These are phyloP conservation scores for Xerocomus spinulosus DNA, from an alignment of 768 basidiomycete species.

Conservation along the genomic window DNA sequence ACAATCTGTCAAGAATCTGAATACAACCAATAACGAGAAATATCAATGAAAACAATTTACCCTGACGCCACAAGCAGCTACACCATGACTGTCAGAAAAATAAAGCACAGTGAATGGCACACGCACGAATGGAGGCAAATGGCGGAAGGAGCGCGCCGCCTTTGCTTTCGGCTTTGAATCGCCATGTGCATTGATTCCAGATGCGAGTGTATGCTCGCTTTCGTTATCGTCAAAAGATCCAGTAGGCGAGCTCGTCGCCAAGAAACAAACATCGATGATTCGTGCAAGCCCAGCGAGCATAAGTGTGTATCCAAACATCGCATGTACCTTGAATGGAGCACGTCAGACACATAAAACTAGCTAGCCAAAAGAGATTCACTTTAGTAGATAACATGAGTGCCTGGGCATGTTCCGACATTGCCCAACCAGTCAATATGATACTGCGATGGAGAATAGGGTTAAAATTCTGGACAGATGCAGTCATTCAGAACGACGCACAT, in stretches of 20 bases:
- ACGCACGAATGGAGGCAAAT: conserved; percentile 86
- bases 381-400: conserved; percentile 79
- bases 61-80: conserved; percentile 72
- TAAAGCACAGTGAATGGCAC: background rate
- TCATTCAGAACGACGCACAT: conserved; percentile 49
- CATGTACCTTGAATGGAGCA: conserved; percentile 56
- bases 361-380: conserved; percentile 34
- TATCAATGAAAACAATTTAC: conserved; percentile 33
- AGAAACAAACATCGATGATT: conserved; percentile 81
- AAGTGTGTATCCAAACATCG: conserved; percentile 78
- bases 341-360: background rate
- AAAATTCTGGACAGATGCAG: background rate
- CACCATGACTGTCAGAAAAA: conserved; percentile 1
- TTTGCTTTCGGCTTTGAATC: conserved; percentile 26
- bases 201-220: conserved; percentile 67
- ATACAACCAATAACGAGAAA: background rate
- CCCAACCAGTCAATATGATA: conserved; percentile 90
- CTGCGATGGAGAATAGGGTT: conserved; percentile 32
- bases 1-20: conserved; percentile 40
- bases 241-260: conserved; percentile 38
- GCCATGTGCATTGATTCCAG: conserved; percentile 20
- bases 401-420: conserved; percentile 88
- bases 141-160: conserved; percentile 65
- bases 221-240: conserved; percentile 42
- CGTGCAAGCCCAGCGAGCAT: conserved; percentile 79